Percentiles rank a stretch among this genome's conserved stretches.
Evolutionary conservation across 345 rosid genomes (phyloP).

Genomic region (Salix dunnii): DNA sequence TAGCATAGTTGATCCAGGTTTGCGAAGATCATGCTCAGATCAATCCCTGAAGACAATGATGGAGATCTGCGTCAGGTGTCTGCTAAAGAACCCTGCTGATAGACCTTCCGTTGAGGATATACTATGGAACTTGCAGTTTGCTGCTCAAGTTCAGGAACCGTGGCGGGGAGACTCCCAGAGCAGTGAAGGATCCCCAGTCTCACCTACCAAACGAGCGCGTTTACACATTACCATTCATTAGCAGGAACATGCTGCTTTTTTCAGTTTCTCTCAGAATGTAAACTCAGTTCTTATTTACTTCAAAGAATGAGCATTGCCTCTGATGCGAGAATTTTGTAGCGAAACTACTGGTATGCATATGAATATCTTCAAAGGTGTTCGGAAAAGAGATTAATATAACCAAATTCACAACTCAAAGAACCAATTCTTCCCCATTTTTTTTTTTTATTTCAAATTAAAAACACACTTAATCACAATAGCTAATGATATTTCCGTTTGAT

Average conservation of each 20-base stretch:
- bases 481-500: too few relatives aligned
- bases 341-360: neutral
- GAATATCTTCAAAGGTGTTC: neutral
- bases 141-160: slow-evolving; percentile 80
- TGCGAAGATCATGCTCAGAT: slow-evolving; percentile 56
- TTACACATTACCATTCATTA: slow-evolving; percentile 23
- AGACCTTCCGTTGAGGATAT: slow-evolving; percentile 88
- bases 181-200: slow-evolving; percentile 60
- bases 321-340: neutral
- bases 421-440: too few relatives aligned
- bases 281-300: neutral
- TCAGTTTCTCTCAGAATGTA: neutral
- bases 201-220: slow-evolving; percentile 28
- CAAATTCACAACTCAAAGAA: too few relatives aligned
- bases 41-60: slow-evolving; percentile 77
- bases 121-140: slow-evolving; percentile 91
- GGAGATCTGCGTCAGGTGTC: slow-evolving; percentile 74
- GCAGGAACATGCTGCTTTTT: slow-evolving; percentile 21
- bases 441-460: too few relatives aligned
- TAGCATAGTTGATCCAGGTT: slow-evolving; percentile 57
- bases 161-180: slow-evolving; percentile 58
- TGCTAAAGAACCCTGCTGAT: slow-evolving; percentile 52
- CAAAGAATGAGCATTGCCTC: neutral
- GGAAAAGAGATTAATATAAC: too few relatives aligned
- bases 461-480: too few relatives aligned